Evolutionary conservation across 345 rosid species (phyloP).

Genomic region (Raphanus sativus): DNA sequence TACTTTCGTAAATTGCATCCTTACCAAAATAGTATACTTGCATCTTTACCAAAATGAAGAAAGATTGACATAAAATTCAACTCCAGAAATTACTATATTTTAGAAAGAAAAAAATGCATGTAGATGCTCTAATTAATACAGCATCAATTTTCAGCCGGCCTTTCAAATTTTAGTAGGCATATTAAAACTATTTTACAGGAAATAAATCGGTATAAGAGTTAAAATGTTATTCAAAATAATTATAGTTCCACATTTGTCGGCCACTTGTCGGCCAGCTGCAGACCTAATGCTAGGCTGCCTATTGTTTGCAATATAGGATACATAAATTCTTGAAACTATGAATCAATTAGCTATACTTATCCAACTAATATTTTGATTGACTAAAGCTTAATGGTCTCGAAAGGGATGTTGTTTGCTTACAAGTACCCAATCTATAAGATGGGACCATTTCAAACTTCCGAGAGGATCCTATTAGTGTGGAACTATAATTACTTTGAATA

Average conservation of each 20-base stretch:
- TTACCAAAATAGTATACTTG: not conserved
- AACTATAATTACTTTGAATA: not conserved
- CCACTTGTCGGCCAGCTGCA: conserved; percentile 31
- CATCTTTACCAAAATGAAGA: too few relatives aligned
- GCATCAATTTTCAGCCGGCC: not conserved
- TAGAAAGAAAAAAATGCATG: too few relatives aligned
- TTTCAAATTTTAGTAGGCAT: not conserved
- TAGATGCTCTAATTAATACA: too few relatives aligned
- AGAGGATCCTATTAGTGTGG: not conserved
- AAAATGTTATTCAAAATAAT: not conserved
- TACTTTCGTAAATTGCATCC: not conserved
- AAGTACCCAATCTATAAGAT: not conserved
- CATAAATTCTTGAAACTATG: conserved; percentile 26
- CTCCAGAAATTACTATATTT: too few relatives aligned
- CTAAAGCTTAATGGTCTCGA: conserved; percentile 10
- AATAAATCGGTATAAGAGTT: not conserved
- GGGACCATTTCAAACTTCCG: conserved; percentile 17
- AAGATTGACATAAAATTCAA: too few relatives aligned
- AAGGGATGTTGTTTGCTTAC: conserved; percentile 15
- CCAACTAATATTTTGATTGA: conserved; percentile 19
- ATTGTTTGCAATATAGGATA: conserved; percentile 28
- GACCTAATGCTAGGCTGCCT: conserved; percentile 7
- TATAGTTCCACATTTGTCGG: not conserved
- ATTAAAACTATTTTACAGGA: not conserved
- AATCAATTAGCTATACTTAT: conserved; percentile 16